phyloP scores from a whole-genome alignment of 805 yeast species.

The Pichia manshurica region DNA sequence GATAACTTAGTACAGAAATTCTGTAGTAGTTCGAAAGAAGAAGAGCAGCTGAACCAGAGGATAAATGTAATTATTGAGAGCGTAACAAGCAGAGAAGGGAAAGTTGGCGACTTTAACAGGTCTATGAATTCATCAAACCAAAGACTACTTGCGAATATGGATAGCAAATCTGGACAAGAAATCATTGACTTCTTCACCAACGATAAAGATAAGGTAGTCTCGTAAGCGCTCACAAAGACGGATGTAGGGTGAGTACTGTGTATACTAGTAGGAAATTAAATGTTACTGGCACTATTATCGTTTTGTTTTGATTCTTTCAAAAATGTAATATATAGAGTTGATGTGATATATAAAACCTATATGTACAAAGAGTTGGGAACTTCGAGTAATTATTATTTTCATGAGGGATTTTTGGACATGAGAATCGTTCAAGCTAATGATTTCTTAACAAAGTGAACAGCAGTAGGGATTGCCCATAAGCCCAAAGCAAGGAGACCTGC shows the following conservation, averaged over 20 bases:
- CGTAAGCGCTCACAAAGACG: no score
- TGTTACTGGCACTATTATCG: not conserved
- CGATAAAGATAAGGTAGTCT: not conserved
- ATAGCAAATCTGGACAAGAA: not conserved
- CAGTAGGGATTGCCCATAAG: conserved; percentile 54
- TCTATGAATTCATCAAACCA: no score
- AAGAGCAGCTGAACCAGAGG: conserved; percentile 1
- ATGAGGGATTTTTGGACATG: no score
- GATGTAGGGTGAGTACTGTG: not conserved
- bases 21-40: not conserved
- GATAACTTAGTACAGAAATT: not conserved
- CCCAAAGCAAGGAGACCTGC: conserved; percentile 63
- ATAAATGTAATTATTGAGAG: not conserved
- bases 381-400: no score
- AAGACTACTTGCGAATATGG: not conserved
- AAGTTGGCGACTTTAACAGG: no score
- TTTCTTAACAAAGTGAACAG: conserved; percentile 48
- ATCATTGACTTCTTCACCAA: conserved; percentile 2
- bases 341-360: not conserved
- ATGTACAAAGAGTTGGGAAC: conserved; percentile 3
- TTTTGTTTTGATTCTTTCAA: not conserved
- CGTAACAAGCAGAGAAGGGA: not conserved
- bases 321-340: no score
- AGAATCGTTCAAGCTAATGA: conserved; percentile 21
- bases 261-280: not conserved